phyloP scores from a whole-genome alignment of 2,329 filamentous ascomycete species.

The Rutstroemia sydowiana region DNA sequence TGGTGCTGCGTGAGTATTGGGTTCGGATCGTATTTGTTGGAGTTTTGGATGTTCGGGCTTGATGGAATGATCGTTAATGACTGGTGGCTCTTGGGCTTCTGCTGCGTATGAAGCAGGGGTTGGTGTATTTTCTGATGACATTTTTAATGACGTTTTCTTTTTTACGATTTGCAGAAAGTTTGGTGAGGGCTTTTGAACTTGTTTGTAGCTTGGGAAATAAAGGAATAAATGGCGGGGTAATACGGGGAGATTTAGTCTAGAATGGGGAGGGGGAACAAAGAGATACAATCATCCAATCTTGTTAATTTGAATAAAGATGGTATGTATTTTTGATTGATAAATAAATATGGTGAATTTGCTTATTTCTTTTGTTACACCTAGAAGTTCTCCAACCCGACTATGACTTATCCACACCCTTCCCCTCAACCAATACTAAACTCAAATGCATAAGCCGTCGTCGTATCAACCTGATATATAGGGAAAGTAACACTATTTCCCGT shows the following conservation, averaged over 20 bases:
- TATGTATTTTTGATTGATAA: no score
- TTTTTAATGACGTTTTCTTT: not conserved
- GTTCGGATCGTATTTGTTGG: no score
- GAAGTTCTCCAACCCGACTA: no score
- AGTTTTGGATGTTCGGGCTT: not conserved
- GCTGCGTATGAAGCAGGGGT: not conserved
- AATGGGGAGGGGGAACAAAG: not conserved
- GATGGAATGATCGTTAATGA: not conserved
- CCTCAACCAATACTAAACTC: conserved; percentile 28
- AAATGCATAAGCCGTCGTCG: conserved; percentile 34
- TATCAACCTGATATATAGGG: conserved; percentile 33
- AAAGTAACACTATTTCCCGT: conserved; percentile 32
- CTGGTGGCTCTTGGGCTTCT: not conserved
- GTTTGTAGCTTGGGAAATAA: not conserved
- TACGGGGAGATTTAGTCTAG: not conserved
- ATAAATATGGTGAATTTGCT: no score
- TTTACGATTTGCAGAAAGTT: no score
- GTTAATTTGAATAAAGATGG: no score
- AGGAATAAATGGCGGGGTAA: not conserved
- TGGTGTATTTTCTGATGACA: not conserved
- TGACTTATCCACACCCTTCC: no score
- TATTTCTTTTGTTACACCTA: no score
- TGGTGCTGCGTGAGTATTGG: not conserved
- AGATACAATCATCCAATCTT: not conserved
- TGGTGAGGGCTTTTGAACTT: not conserved